These are phyloP conservation scores for Bruguiera sexangula DNA, from an alignment of 345 rosid species.

Conservation along the genomic window DNA sequence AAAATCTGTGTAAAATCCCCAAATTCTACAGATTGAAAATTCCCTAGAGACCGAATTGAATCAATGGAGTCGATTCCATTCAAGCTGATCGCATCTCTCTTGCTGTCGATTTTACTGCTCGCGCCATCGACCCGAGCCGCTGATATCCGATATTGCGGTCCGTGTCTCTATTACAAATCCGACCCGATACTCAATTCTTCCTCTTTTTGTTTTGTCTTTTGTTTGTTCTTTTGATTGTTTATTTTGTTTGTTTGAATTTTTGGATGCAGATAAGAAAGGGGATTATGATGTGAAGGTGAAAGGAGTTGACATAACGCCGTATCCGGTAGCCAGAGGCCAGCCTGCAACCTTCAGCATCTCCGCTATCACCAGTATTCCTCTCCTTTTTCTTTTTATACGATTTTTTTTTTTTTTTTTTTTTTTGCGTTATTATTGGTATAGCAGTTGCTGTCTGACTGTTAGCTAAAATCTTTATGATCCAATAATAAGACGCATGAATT, in stretches of 20 bases:
- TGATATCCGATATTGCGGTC: constrained; percentile 45
- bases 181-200: background rate
- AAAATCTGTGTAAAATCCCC: background rate
- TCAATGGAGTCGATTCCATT: constrained; percentile 3
- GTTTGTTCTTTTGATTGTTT: background rate
- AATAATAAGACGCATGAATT: background rate
- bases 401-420: background rate
- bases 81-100: constrained; percentile 5
- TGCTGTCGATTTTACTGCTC: constrained; percentile 24
- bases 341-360: constrained; percentile 43
- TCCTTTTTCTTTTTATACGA: background rate
- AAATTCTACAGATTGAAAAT: background rate
- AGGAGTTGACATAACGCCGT: constrained; percentile 42
- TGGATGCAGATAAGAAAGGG: constrained; percentile 31
- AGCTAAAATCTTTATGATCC: too few relatives aligned
- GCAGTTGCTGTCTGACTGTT: background rate
- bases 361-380: constrained; percentile 32
- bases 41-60: background rate
- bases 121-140: constrained; percentile 23
- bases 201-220: background rate
- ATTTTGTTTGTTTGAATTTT: constrained; percentile 2
- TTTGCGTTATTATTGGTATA: background rate
- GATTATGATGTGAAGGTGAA: constrained; percentile 39
- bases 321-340: constrained; percentile 42
- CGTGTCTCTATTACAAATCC: background rate